A percentile compares a stretch with the other conserved stretches of the same genome.
Conservation (phyloP, 495 filamentous ascomycete species). For the Hypomontagnella monticulosa region DNA sequence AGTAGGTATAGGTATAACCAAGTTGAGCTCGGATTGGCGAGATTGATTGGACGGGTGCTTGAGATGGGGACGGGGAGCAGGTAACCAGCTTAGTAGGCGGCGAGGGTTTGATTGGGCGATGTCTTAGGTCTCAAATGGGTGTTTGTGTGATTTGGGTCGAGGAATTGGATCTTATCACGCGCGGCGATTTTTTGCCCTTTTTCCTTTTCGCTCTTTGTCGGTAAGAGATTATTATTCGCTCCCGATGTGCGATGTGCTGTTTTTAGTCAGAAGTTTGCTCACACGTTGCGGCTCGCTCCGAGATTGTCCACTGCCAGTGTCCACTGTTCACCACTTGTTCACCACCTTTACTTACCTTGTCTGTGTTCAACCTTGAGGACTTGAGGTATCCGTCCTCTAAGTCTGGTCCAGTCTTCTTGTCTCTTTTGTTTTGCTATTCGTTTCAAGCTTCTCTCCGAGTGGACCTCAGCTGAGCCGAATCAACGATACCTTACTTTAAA, state of each 20-base stretch:
- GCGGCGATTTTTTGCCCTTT: conserved; percentile 22
- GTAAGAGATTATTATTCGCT: conserved; percentile 34
- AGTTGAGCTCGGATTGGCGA: conserved; percentile 43
- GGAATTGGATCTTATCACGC: conserved; percentile 19
- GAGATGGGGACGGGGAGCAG: conserved; percentile 19
- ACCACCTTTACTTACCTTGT: conserved; percentile 11
- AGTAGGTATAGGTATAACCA: conserved; percentile 38
- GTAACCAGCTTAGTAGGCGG: conserved; percentile 21
- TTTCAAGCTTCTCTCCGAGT: conserved; percentile 1
- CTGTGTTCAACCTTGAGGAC: conserved; percentile 9
- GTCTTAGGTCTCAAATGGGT: conserved; percentile 12
- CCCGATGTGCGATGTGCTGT: conserved; percentile 11
- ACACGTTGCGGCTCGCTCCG: conserved; percentile 39
- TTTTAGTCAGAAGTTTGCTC: conserved; percentile 37
- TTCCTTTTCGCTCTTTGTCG: conserved; percentile 11
- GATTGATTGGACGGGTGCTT: conserved; percentile 44
- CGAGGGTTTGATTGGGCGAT: conserved; percentile 34
- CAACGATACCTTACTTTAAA: conserved; percentile 1
- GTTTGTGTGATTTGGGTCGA: conserved; percentile 43
- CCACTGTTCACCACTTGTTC: background rate
- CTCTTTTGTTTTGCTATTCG: background rate
- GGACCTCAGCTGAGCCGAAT: background rate
- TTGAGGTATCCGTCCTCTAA: no score
- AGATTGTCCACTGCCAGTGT: conserved; percentile 2
- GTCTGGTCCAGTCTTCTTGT: no score